Base-by-base conservation (phyloP, 2,329 filamentous ascomycete genomes). In the Beauveria asiatica region DNA sequence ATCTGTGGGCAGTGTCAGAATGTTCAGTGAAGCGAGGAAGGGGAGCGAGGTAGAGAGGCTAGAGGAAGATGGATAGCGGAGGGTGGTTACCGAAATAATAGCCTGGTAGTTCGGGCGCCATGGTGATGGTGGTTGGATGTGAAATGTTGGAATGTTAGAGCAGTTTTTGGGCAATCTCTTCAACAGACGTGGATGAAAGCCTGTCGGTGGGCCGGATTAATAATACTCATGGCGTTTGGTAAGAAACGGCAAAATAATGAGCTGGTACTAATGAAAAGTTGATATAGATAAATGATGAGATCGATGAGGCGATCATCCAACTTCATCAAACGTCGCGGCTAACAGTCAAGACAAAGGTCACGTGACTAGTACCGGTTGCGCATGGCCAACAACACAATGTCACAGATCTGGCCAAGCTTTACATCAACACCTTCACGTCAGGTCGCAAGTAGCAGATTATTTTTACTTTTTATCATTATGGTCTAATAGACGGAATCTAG, bases 61-160 rank as follows among this genome's bases (percentile, higher is more conserved):
- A 27, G 13, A 5, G 33, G 30, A 7, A 4, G 11, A 19, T 11
- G 13, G 27, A 33, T 2, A 19, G 11, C 10, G 11, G 44, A 45
- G 19, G 19, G 5, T 11, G 19, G 61, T 37, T 61, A 83, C 82
- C 81, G 67, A 75, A 84, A 65, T 82, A 84, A 63, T 78, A 81
- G 1, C 82, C 82, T 0, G 81, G 81, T 49, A 84, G 78, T 16
- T 74, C 68, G 17, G 62, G 62, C 44, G 69, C 66, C 72, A 74
- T 74, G 57, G 33, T 33, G 21, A 27, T 16, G 9, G 30, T 23
- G 5, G 30, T 37, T 37, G 6, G 11, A 27, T 27, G 10, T 44
- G 37, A 19, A 30, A 17, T 33, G 33, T 19, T 16, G 16, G 3
- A 10, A n/a, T 9, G 48, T 11, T 50, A 17, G 17, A 27, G 8